Percentiles rank a stretch among this genome's conserved stretches.
Evolutionary conservation across 163 green algal species (phyloP).

Genomic region (Prototheca stagnorum): DNA sequence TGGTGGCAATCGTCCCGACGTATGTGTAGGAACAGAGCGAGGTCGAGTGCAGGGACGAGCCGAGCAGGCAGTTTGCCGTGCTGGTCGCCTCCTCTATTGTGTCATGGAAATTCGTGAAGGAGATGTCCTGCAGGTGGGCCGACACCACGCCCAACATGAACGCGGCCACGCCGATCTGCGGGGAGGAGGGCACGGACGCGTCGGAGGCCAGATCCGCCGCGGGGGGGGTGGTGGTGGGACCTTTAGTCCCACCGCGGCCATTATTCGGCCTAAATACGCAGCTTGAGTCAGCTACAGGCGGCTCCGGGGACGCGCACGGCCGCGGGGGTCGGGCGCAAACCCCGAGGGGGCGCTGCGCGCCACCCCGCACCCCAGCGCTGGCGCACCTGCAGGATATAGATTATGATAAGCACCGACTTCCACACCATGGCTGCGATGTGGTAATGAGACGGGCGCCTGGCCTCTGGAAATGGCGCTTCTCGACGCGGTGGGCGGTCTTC

Average conservation of each 20-base stretch:
- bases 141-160: background rate
- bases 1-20: background rate
- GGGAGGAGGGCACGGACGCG: too few relatives aligned
- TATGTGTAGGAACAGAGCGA: constrained; percentile 2
- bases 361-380: background rate
- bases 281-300: too few relatives aligned
- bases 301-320: too few relatives aligned
- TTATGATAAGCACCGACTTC: background rate
- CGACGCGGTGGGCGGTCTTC: too few relatives aligned
- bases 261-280: too few relatives aligned
- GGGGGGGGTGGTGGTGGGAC: too few relatives aligned
- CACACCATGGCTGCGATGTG: too few relatives aligned
- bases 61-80: background rate
- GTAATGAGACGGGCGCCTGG: too few relatives aligned
- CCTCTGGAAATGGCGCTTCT: too few relatives aligned
- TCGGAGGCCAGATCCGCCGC: too few relatives aligned
- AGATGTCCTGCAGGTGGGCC: background rate
- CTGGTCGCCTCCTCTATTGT: background rate
- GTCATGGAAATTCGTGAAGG: background rate
- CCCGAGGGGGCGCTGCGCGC: background rate
- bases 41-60: background rate
- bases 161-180: background rate
- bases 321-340: too few relatives aligned
- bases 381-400: constrained; percentile 1
- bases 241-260: too few relatives aligned